Percentiles rank a stretch among this genome's conserved stretches.
Evolutionary conservation across 306 rosid species (phyloP).

Genomic region (Cyamopsis tetragonoloba): DNA sequence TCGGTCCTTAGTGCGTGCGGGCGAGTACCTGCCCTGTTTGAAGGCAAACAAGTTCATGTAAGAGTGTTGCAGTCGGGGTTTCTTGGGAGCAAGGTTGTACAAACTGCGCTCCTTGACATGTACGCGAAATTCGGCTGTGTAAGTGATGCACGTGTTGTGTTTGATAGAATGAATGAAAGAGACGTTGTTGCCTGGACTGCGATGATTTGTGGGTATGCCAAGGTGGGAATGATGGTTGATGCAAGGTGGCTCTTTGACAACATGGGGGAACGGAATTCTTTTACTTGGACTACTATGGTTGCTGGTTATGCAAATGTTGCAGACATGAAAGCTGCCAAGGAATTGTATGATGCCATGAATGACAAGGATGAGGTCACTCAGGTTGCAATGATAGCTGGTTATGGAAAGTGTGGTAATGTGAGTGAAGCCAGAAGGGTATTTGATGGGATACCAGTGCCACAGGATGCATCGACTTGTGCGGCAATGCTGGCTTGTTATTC

Average conservation of each 20-base stretch:
- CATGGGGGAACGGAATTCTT: conserved; percentile 47
- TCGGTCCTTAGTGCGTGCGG: conserved; percentile 64
- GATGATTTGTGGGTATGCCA: conserved; percentile 59
- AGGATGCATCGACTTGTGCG: conserved; percentile 47
- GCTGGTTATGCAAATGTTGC: conserved; percentile 66
- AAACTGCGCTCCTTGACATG: conserved; percentile 63
- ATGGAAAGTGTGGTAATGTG: conserved; percentile 58
- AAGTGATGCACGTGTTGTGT: conserved; percentile 47
- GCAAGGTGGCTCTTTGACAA: conserved; percentile 54
- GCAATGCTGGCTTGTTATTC: conserved; percentile 79
- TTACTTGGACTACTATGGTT: conserved; percentile 70
- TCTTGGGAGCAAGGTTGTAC: conserved; percentile 51
- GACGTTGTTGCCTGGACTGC: conserved; percentile 75
- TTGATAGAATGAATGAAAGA: conserved; percentile 50
- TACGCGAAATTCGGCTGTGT: conserved; percentile 60
- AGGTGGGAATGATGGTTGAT: conserved; percentile 62
- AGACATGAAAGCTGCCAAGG: conserved; percentile 59
- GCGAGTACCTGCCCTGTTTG: conserved; percentile 30
- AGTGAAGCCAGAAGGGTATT: conserved; percentile 49
- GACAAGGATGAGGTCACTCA: conserved; percentile 36
- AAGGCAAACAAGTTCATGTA: conserved; percentile 60
- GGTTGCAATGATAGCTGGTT: conserved; percentile 76
- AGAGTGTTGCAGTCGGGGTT: conserved; percentile 46
- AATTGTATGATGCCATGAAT: conserved; percentile 47
- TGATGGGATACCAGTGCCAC: conserved; percentile 28